phyloP scores from a whole-genome alignment of 768 basidiomycete species.

The Lactarius deliciosus region DNA sequence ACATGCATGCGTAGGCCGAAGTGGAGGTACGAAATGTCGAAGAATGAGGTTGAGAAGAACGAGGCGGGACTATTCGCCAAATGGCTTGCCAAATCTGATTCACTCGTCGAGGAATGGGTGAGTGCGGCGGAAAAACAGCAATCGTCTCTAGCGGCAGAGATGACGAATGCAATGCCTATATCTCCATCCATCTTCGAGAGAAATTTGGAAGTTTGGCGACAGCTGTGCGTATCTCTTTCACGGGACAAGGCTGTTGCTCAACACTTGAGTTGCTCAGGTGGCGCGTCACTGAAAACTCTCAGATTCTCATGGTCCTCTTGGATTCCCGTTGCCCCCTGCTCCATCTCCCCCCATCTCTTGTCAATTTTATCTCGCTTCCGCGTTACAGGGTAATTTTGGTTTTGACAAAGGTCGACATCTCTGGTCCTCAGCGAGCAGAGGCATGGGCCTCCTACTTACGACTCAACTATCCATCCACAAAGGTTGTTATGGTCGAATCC shows the following conservation, averaged over 20 bases:
- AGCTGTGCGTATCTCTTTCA: constrained; percentile 57
- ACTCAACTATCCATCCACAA: constrained; percentile 50
- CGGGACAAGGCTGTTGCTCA: not conserved
- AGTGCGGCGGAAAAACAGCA: constrained; percentile 6
- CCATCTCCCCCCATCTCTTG: constrained; percentile 81
- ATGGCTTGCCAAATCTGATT: constrained; percentile 72
- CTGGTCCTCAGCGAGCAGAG: constrained; percentile 59
- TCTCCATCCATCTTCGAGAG: constrained; percentile 84
- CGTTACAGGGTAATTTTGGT: constrained; percentile 59
- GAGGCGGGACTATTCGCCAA: constrained; percentile 81
- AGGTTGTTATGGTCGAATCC: constrained; percentile 74
- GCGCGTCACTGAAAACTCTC: constrained; percentile 90
- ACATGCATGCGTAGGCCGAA: constrained; percentile 71
- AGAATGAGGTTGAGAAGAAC: constrained; percentile 85
- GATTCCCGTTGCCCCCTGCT: constrained; percentile 88
- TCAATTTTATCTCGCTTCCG: constrained; percentile 51
- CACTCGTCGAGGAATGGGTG: constrained; percentile 51
- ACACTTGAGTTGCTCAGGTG: constrained; percentile 50
- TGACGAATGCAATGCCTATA: constrained; percentile 44
- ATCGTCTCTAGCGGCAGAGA: constrained; percentile 13
- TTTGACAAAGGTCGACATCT: constrained; percentile 86
- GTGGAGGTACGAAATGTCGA: constrained; percentile 85
- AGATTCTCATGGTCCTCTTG: constrained; percentile 83
- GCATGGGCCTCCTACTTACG: constrained; percentile 67
- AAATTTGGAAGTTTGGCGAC: constrained; percentile 93